Evolutionary conservation across 345 rosid species (phyloP), one percentile per base, ranked within the genome.

Genomic region (Gossypium anomalum): DNA sequence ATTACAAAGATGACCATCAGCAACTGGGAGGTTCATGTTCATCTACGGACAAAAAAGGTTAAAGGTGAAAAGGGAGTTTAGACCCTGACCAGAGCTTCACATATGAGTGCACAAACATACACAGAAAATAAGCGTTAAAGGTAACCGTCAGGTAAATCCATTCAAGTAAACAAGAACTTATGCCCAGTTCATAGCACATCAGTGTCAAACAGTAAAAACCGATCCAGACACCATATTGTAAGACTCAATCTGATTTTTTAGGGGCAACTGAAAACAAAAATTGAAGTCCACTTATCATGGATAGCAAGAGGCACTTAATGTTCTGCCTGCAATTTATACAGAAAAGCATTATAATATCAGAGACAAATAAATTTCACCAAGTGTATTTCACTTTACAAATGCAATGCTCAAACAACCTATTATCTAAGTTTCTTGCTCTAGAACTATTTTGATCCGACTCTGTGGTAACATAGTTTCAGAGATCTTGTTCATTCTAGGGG

Each of bases 1-100:
- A 82, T 95, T 95, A 80, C 96, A 91, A 22, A 95, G 85, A 84
- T 95, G 98, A 62, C 99, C 99, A 57, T 93, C 99, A 4, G 90
- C 90, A 78, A 88, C 82, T 49, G 95, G 61, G 29, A 95, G 90
- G 81, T 86, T 88, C 99, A 91, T 85, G 75, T 86, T 89, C 99
- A 95, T 93, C 99, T 93, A 57, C 55, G 41, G 14, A 75, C n/a
- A 25, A 49, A 25, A 11, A 55, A 6, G 38, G 58, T 3, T 22
- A 12, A 14, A 16, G 17, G 13, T 34, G 17, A 29, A 2, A 74
- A 38, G 38, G 11, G 60, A 5, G 7, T 49, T 69, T 17, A 27
- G 45, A 69, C 14, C 59, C 7, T 9, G 23, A 65, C 7, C 10
- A 44, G 11, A 17, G 34, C 43, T 41, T 48, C 20, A 53, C 45